Evolutionary conservation across 2,329 filamentous ascomycete genomes (phyloP), one percentile per base, ranked within the genome.

Genomic region (Cladophialophora carrionii): DNA sequence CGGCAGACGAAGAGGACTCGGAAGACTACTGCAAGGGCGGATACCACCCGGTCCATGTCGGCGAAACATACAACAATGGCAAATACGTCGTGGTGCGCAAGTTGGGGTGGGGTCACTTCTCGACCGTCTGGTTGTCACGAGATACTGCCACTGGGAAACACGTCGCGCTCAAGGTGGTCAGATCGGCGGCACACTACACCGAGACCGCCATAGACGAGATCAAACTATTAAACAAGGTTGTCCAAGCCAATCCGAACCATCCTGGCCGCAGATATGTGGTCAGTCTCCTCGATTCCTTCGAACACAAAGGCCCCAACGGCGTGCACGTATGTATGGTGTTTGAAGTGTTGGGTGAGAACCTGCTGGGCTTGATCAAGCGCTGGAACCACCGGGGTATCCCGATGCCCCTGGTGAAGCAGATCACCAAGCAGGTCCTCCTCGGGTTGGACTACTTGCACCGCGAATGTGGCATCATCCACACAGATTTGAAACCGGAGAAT

Each of bases 1-100:
- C 94, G 46, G 94, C 93, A 75, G 95, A 98, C 77, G 95, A 99
- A 81, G 95, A 99, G 80, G 95, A 99, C 79, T 96, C 92, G 55
- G 94, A 98, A 80, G 95, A 99, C 79, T 99, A 99, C 82, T 97
- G 94, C 86, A 98, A 98, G 81, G 95, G 95, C 74, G 95, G 95
- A 67, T 99, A 98, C 79, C 95, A 99, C 76, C 95, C 95, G 2
- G 95, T 99, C 57, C 85, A 88, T 73, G 90, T 98, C 66, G 95
- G 95, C 73, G 95, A 99, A 81, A 90, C 92, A 75, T 98, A 97
- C 85, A 98, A 98, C 78, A 92, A 98, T 77, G 93, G 92, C 72
- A 94, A 91, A 81, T 99, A 99, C 80, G 95, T 93, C 17, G 88
- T 98, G 64, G 90, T 98, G 78, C 90, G 93, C 80, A 98, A 98